Evolutionary conservation across 805 yeast genomes (phyloP).

Genomic region (Saturnispora dispora): DNA sequence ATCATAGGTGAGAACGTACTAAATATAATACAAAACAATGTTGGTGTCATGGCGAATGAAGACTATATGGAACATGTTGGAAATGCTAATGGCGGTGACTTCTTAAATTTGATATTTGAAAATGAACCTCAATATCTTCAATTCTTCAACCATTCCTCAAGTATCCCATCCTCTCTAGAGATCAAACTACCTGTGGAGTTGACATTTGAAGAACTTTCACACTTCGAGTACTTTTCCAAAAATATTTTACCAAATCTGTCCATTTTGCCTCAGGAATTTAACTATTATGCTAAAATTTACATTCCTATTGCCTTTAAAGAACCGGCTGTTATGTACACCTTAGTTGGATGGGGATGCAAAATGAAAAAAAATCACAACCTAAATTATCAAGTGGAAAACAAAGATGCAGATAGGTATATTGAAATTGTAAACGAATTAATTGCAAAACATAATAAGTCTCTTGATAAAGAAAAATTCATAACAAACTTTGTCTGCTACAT

Average conservation of each 20-base stretch:
- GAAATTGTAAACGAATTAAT: slow-evolving; percentile 10
- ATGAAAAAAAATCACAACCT: slow-evolving; percentile 16
- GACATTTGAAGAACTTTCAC: slow-evolving; percentile 15
- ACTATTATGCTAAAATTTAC: slow-evolving; percentile 44
- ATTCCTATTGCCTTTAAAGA: slow-evolving; percentile 45
- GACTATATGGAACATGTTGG: not conserved
- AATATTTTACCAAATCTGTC: slow-evolving; percentile 39
- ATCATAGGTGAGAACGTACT: slow-evolving; percentile 7
- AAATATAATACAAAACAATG: slow-evolving; percentile 3
- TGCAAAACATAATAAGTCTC: slow-evolving; percentile 6
- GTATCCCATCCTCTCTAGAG: slow-evolving; percentile 10
- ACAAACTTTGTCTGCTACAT: slow-evolving; percentile 23
- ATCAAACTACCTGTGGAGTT: slow-evolving; percentile 17
- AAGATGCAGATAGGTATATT: slow-evolving; percentile 16
- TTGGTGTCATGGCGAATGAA: not conserved
- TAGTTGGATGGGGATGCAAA: slow-evolving; percentile 48
- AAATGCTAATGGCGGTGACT: slow-evolving; percentile 1
- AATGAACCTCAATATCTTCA: slow-evolving; percentile 12
- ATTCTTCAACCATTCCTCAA: slow-evolving; percentile 5
- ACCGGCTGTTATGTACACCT: slow-evolving; percentile 37
- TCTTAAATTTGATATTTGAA: slow-evolving; percentile 5
- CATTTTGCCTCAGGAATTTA: slow-evolving; percentile 38
- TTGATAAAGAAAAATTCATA: slow-evolving; percentile 18
- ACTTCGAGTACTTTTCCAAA: slow-evolving; percentile 40
- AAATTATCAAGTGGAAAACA: slow-evolving; percentile 17